Evolutionary conservation across 352 stramenopile genomes (phyloP).

Genomic region (Globisporangium lucens): DNA sequence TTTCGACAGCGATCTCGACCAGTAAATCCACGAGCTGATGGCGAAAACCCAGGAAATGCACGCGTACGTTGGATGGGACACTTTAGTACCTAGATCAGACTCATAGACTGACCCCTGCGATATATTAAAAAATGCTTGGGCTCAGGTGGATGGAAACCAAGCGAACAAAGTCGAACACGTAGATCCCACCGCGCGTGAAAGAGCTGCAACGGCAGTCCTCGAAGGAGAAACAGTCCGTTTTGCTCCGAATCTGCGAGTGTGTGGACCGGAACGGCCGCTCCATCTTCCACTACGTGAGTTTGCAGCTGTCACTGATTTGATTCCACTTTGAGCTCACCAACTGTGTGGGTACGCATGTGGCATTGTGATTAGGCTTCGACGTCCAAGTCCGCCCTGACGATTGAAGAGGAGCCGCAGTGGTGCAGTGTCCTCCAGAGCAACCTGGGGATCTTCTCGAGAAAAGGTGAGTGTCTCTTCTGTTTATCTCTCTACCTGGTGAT

Average conservation of each 20-base stretch:
- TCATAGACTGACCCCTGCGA: not conserved
- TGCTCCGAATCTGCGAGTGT: conserved; percentile 27
- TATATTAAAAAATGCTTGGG: not conserved
- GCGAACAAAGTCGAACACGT: conserved; percentile 18
- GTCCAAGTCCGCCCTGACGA: conserved; percentile 9
- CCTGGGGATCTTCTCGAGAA: conserved; percentile 20
- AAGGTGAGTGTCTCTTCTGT: conserved; percentile 21
- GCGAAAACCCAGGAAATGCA: conserved; percentile 29
- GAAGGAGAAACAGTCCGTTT: conserved; percentile 26
- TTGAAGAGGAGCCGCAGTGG: conserved; percentile 24
- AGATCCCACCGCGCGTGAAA: conserved; percentile 44
- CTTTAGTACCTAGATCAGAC: not conserved
- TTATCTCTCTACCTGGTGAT: not conserved
- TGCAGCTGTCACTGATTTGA: not conserved
- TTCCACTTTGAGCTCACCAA: not conserved
- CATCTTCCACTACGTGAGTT: conserved; percentile 59
- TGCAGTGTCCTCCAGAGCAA: conserved; percentile 26
- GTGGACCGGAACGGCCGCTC: conserved; percentile 39
- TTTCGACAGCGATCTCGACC: conserved; percentile 23
- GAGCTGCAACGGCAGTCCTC: conserved; percentile 29
- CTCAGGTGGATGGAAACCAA: conserved; percentile 15
- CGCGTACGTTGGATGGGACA: conserved; percentile 14
- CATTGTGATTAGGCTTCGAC: conserved; percentile 12
- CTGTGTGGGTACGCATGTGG: not conserved
- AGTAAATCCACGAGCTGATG: conserved; percentile 30